Evolutionary conservation across 1,284 basidiomycete genomes (phyloP).

Genomic region (Tranzscheliella williamsii): DNA sequence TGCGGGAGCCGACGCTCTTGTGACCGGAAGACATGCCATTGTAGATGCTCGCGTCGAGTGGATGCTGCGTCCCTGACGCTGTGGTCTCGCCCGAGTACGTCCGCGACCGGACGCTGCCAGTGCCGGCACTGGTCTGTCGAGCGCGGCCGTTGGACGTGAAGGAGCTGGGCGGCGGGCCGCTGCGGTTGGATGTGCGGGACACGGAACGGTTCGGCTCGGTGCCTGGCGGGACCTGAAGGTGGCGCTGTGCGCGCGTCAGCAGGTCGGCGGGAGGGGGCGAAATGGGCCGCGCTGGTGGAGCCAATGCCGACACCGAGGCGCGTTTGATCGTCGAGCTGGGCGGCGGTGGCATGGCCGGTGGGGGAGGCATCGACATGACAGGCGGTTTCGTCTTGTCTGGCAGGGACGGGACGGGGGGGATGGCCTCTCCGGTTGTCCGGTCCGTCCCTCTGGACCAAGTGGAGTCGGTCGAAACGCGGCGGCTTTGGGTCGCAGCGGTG

Average conservation of each 20-base stretch:
- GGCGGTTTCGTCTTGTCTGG: conserved; percentile 49
- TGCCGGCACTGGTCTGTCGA: conserved; percentile 29
- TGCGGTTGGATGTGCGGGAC: conserved; percentile 32
- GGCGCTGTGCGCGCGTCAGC: conserved; percentile 35
- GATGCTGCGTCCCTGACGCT: conserved; percentile 7
- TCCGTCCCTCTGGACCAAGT: conserved; percentile 28
- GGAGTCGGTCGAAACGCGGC: conserved; percentile 38
- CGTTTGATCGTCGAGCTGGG: conserved; percentile 21
- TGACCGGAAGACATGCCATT: conserved; percentile 15
- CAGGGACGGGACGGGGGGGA: conserved; percentile 33
- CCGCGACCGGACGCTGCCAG: conserved; percentile 31
- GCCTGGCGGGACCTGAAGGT: conserved; percentile 27
- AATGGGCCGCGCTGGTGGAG: conserved; percentile 36
- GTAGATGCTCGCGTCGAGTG: conserved; percentile 39
- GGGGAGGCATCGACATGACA: conserved; percentile 47
- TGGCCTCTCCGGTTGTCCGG: conserved; percentile 7
- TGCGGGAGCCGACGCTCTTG: conserved; percentile 35
- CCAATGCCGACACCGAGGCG: conserved; percentile 1
- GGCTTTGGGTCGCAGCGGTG: conserved; percentile 10
- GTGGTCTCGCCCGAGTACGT: conserved; percentile 29
- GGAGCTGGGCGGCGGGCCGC: conserved; percentile 21
- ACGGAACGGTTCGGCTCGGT: conserved; percentile 30
- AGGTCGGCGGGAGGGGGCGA: conserved; percentile 49
- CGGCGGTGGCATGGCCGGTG: conserved; percentile 50
- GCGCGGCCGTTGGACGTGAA: conserved; percentile 11